Evolutionary conservation across 306 rosid genomes (phyloP).

Genomic region (Oxytropis ochrocephala): DNA sequence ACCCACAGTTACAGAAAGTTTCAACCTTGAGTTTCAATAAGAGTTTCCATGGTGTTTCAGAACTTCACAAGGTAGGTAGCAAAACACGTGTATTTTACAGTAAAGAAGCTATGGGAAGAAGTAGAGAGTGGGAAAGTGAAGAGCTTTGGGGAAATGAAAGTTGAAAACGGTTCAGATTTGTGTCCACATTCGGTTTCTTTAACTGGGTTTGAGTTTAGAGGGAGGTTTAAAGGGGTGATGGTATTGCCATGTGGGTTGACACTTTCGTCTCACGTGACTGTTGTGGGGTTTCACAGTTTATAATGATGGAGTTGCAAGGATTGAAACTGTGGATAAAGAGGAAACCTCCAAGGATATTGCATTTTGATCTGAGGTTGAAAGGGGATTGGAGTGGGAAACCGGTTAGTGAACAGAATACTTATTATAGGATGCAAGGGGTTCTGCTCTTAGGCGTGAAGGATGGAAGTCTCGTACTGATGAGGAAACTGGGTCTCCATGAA

Average conservation of each 20-base stretch:
- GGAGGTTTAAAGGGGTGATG: too few species aligned
- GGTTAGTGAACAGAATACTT: constrained; percentile 82
- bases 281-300: constrained; percentile 92
- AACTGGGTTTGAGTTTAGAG: too few species aligned
- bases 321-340: constrained; percentile 84
- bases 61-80: constrained; percentile 63
- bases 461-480: constrained; percentile 81
- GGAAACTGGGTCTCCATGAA: too few species aligned
- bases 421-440: constrained; percentile 94
- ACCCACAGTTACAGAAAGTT: constrained; percentile 34
- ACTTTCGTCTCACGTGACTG: too few species aligned
- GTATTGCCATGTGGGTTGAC: too few species aligned
- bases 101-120: too few species aligned
- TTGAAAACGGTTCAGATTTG: too few species aligned
- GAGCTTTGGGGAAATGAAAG: too few species aligned
- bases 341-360: constrained; percentile 89
- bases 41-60: constrained; percentile 35
- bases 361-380: constrained; percentile 87
- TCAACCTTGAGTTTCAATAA: constrained; percentile 63
- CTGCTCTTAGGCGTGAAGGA: constrained; percentile 80
- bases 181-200: too few species aligned
- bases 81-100: constrained; percentile 61
- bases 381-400: constrained; percentile 96
- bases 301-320: constrained; percentile 91
- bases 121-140: too few species aligned